Base-by-base conservation (phyloP, 2,329 filamentous ascomycete genomes). In the Aspergillus pseudotamarii region DNA sequence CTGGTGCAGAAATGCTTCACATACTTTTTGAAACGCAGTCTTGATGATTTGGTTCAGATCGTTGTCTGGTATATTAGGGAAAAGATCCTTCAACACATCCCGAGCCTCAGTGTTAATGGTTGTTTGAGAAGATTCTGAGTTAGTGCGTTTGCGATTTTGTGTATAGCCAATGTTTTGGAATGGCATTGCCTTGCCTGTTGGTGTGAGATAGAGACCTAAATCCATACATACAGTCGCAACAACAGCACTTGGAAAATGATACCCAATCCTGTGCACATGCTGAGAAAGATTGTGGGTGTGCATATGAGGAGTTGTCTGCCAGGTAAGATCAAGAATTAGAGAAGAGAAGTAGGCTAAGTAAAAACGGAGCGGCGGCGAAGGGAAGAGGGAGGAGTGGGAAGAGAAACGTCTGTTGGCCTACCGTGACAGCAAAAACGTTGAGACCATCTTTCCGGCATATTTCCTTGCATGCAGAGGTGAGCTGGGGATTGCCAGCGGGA, bases 241-340 rank as follows among this genome's bases (percentile, higher is more conserved):
- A 62, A 89, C 81, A n/a, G 83, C 78, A 62, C 83, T 83, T 8
- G 86, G 85, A 65, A 90, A 89, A 71, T 89, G 87, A 72, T 87
- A 86, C 19, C 88, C 88, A 65, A 89, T 83, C 46, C 87, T 82
- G 68, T 87, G 83, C 56, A 88, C 83, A 71, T 89, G 86, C 69
- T 87, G 83, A 2, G 86, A 86, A 2, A 89, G 76, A 63, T 83
- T 81, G 58, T 84, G 82, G 14, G 79, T 82, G 56, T 82, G 75
- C 64, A 79, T 75, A 69, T 84, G 81, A 32, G 80, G 83, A 53
- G 81, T 84, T 64, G 82, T 85, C 80, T 84, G 64, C 19, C 60
- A 54, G 45, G 59, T n/a, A 50, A 55, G n/a, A 34, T 45, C 36
- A n/a, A 62, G 57, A n/a, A 68, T 71, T 62, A 69, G 65, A 67